Base-by-base conservation (phyloP, 768 basidiomycete genomes). In the Suillus lakei region DNA sequence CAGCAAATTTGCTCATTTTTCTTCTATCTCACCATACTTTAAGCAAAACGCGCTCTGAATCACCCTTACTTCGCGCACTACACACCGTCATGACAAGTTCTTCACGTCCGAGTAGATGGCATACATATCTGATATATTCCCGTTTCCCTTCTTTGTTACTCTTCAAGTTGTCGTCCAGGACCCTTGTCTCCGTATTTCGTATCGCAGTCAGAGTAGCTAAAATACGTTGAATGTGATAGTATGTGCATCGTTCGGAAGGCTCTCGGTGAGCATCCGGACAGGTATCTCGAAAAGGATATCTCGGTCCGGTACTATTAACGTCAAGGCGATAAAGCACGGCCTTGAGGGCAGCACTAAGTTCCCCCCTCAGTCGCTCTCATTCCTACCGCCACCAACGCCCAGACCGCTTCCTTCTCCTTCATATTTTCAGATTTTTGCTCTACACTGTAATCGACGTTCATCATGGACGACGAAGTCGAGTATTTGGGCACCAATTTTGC, bases 391-490 rank as follows among this genome's bases (percentile, higher is more conserved):
- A 64, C 51, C 59, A 66, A 50, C 62, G 36, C 55, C 34, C 36
- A 38, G 44, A 34, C 58, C 10, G 39, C n/a, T 39, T 18, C 39
- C 58, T 58, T 39, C 26, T 44, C 60, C 53, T 28, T n/a, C 7
- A 56, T 7, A 59, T 41, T 39, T 30, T 41, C 50, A 23, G 59
- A 67, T 67, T 62, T 60, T 26, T 13, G 55, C n/a, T 60, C 32
- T 34, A 21, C 50, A 38, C 9, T 65, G 21, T 26, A 53, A 38
- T 66, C 65, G 32, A 58, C 44, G 30, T 54, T 59, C 26, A 73
- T 76, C 76, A 75, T 82, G 76, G 87, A 88, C 77, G 87, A 88
- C 74, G 87, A 86, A 66, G 86, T 89, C 70, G 80, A 88, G 69
- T 89, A 84, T 70, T 75, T 89, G 46, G 88, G 88, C 30, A 82